phyloP scores from a whole-genome alignment of 2,329 filamentous ascomycete genomes.

The Aspergillus novofumigatus region DNA sequence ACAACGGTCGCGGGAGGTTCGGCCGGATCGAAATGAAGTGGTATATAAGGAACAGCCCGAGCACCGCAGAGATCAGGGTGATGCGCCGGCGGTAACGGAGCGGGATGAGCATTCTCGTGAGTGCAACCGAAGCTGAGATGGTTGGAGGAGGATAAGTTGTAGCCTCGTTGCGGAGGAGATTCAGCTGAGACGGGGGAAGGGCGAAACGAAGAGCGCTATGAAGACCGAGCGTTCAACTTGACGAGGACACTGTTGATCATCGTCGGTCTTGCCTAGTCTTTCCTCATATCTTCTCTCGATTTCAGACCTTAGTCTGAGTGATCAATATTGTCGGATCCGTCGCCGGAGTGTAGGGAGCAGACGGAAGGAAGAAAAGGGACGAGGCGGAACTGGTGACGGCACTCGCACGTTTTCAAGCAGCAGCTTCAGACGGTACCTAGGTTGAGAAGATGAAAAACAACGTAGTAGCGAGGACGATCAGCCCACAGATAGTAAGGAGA shows the following conservation, averaged over 20 bases:
- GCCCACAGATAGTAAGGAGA: not conserved
- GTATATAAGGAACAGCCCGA: constrained; percentile 53
- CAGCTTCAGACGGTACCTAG: not conserved
- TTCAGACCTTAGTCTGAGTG: not conserved
- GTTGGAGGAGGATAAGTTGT: not conserved
- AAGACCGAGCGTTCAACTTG: constrained; percentile 9
- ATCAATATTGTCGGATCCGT: not conserved
- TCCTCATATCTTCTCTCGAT: not conserved
- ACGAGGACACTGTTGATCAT: constrained; percentile 4
- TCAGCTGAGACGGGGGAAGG: not conserved
- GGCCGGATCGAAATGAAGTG: constrained; percentile 59
- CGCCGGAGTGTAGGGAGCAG: not conserved
- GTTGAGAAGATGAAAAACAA: not conserved
- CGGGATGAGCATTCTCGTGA: constrained; percentile 40
- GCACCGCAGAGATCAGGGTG: constrained; percentile 50
- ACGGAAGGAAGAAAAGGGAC: not conserved
- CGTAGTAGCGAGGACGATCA: not conserved
- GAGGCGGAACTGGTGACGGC: not conserved
- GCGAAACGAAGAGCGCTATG: not conserved
- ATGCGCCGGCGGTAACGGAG: constrained; percentile 33
- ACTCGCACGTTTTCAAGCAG: not conserved
- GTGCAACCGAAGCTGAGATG: not conserved
- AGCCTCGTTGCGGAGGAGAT: constrained; percentile 4
- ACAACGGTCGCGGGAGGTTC: constrained; percentile 49
- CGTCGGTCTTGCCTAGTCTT: constrained; percentile 1